Conservation (phyloP, 2,329 filamentous ascomycete genomes). For the Colletotrichum sp. region DNA sequence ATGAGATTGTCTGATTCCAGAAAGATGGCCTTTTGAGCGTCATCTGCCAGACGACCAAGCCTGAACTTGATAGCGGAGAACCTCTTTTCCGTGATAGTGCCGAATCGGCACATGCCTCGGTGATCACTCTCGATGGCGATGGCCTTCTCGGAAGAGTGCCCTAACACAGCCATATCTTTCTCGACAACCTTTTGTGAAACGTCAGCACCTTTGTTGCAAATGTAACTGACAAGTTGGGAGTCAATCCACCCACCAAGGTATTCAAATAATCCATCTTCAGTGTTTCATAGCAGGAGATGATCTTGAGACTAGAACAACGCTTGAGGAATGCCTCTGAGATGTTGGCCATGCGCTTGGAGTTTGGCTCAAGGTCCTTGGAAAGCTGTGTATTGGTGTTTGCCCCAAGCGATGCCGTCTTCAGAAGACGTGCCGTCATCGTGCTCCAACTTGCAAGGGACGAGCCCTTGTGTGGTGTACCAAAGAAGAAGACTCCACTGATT, state of each 20-base stretch:
- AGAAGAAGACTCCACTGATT: conserved; percentile 23
- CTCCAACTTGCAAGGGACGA: background rate
- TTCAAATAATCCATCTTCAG: conserved; percentile 17
- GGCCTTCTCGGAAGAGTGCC: background rate
- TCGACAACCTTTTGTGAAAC: conserved; percentile 8
- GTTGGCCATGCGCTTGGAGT: background rate
- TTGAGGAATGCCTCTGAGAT: background rate
- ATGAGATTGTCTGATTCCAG: background rate
- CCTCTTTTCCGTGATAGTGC: background rate
- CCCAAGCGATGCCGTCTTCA: background rate
- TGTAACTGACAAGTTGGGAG: background rate
- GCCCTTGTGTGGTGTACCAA: conserved; percentile 21
- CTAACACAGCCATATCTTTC: conserved; percentile 7
- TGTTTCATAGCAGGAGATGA: conserved; percentile 31
- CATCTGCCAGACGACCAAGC: background rate
- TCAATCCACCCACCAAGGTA: background rate
- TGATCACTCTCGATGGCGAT: conserved; percentile 12
- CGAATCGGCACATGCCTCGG: conserved; percentile 17
- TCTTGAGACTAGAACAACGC: conserved; percentile 17
- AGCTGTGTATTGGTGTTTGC: background rate
- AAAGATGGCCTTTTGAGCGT: background rate
- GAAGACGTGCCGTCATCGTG: background rate
- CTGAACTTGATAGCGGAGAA: background rate
- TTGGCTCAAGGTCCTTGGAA: background rate
- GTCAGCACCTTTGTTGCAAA: no score